Evolutionary conservation across 2,329 filamentous ascomycete species (phyloP).

Genomic region (Cucurbitaria berberidis): DNA sequence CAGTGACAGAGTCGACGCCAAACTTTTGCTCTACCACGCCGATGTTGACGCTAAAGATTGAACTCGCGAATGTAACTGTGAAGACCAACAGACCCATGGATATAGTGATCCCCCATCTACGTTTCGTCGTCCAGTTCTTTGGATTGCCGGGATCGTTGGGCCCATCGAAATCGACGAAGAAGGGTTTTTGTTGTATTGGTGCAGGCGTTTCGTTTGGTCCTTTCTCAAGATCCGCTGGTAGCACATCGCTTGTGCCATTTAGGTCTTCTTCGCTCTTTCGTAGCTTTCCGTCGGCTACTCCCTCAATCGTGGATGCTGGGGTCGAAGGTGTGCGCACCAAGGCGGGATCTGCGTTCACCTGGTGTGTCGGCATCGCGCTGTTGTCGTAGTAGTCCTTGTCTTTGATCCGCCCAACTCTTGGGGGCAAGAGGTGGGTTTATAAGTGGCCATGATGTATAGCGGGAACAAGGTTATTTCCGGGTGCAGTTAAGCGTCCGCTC

Average conservation of each 20-base stretch:
- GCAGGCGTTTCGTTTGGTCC: background rate
- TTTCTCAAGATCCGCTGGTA: slow-evolving; percentile 17
- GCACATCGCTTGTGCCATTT: background rate
- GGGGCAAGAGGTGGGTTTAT: slow-evolving; percentile 7
- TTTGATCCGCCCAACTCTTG: background rate
- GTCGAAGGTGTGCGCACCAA: background rate
- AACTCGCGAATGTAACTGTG: slow-evolving; percentile 56
- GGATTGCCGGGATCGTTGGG: slow-evolving; percentile 72
- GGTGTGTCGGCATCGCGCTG: background rate
- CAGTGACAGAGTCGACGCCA: slow-evolving; percentile 52
- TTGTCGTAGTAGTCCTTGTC: background rate
- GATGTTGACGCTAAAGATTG: slow-evolving; percentile 66
- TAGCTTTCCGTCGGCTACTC: background rate
- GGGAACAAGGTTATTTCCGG: slow-evolving; percentile 15
- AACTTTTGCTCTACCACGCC: slow-evolving; percentile 59
- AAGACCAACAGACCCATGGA: slow-evolving; percentile 60
- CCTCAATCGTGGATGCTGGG: background rate
- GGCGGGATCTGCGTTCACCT: background rate
- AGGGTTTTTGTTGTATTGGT: slow-evolving; percentile 22
- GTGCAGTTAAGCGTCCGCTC: slow-evolving; percentile 7
- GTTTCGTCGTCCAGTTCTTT: slow-evolving; percentile 71
- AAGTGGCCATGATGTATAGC: background rate
- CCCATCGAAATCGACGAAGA: slow-evolving; percentile 74
- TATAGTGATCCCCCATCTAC: slow-evolving; percentile 71
- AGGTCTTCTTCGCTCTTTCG: slow-evolving; percentile 12